phyloP scores from a whole-genome alignment of 2,329 filamentous ascomycete species.

The Incumbomyces delicatus region DNA sequence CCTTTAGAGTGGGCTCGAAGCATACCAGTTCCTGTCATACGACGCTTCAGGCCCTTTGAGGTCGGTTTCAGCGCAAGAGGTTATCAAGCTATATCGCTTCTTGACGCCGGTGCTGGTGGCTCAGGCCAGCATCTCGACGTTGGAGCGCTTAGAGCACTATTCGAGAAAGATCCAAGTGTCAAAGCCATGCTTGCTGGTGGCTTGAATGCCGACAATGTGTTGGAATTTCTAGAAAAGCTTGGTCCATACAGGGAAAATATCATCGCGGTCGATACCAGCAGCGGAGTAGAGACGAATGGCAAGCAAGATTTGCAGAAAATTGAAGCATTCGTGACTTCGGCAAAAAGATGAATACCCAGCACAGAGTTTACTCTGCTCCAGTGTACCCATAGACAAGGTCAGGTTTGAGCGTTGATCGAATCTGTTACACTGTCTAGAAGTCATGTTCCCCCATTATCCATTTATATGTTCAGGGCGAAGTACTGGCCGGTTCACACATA shows the following conservation, averaged over 20 bases:
- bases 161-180: slow-evolving; percentile 61
- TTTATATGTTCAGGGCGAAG: too few relatives aligned
- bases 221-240: slow-evolving; percentile 52
- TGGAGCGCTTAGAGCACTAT: slow-evolving; percentile 54
- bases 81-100: slow-evolving; percentile 71
- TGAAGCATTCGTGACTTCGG: slow-evolving; percentile 63
- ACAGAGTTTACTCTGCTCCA: too few relatives aligned
- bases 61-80: slow-evolving; percentile 63
- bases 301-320: slow-evolving; percentile 76
- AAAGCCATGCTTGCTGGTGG: slow-evolving; percentile 77
- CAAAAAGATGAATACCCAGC: slow-evolving; percentile 41
- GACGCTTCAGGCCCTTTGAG: slow-evolving; percentile 69
- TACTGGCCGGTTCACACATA: too few relatives aligned
- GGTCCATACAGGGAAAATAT: slow-evolving; percentile 54
- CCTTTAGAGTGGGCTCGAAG: slow-evolving; percentile 80
- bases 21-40: slow-evolving; percentile 89
- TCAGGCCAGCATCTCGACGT: slow-evolving; percentile 71
- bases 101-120: slow-evolving; percentile 77
- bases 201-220: slow-evolving; percentile 68
- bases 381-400: too few relatives aligned
- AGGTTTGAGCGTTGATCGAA: too few relatives aligned
- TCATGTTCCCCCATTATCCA: too few relatives aligned
- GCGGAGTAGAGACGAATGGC: slow-evolving; percentile 78
- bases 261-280: slow-evolving; percentile 83
- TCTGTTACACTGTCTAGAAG: too few relatives aligned